A percentile compares a stretch with the other conserved stretches of the same genome.
Evolutionary conservation across 1,284 basidiomycete genomes (phyloP).

Genomic region (Malassezia nana): DNA sequence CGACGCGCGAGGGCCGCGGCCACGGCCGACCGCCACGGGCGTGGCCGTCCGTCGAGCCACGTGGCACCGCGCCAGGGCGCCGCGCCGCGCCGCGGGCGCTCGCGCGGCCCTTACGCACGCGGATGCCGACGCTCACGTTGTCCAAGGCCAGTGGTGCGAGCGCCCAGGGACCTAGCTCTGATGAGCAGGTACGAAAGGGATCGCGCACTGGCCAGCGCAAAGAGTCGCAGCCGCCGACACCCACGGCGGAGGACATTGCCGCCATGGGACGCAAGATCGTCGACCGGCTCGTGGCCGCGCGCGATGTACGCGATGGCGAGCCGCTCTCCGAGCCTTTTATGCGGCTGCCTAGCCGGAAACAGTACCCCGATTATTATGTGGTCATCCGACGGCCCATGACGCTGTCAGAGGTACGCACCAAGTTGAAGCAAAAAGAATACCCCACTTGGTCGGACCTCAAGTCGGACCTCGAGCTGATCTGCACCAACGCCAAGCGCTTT

Average conservation of each 20-base stretch:
- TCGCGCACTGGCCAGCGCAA: slow-evolving; percentile 2
- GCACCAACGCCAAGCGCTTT: slow-evolving; percentile 78
- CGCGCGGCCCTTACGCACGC: not conserved
- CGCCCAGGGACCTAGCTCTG: not conserved
- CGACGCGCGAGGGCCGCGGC: not conserved
- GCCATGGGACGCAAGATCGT: slow-evolving; percentile 18
- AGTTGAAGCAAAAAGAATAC: slow-evolving; percentile 61
- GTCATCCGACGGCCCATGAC: slow-evolving; percentile 73
- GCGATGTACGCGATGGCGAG: slow-evolving; percentile 24
- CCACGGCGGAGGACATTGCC: slow-evolving; percentile 2
- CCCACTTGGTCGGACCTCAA: slow-evolving; percentile 61
- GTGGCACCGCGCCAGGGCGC: not conserved
- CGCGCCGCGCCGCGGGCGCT: not conserved
- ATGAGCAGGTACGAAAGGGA: slow-evolving; percentile 11
- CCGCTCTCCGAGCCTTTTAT: slow-evolving; percentile 64
- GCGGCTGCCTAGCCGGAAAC: slow-evolving; percentile 63
- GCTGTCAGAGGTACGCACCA: slow-evolving; percentile 65
- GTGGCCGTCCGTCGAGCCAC: slow-evolving; percentile 1
- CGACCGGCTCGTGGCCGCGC: slow-evolving; percentile 22
- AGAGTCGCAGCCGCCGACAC: not conserved
- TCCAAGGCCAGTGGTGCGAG: not conserved
- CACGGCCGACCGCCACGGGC: not conserved
- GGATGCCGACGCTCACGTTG: not conserved
- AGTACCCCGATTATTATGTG: slow-evolving; percentile 86
- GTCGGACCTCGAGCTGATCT: slow-evolving; percentile 73